These are phyloP conservation scores for Novymonas esmeraldas DNA, from an alignment of 208 protist species.

Conservation along the genomic window DNA sequence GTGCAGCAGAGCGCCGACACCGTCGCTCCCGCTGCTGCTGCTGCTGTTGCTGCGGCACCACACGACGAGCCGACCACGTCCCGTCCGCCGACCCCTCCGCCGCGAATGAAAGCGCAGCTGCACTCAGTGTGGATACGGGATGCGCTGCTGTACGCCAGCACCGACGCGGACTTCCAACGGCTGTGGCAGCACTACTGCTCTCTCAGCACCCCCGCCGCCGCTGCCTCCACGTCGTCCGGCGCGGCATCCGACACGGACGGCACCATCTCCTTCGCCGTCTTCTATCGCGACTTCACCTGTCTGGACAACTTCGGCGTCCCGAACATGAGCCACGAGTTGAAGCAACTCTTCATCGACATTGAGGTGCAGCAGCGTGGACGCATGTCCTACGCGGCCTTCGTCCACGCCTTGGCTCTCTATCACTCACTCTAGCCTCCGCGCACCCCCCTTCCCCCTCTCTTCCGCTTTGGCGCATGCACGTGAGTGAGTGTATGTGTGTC, in stretches of 20 bases:
- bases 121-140: slow-evolving; percentile 34
- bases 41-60: background rate
- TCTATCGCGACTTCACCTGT: slow-evolving; percentile 56
- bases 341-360: slow-evolving; percentile 48
- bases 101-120: slow-evolving; percentile 48
- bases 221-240: background rate
- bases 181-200: slow-evolving; percentile 64
- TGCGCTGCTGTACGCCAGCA: slow-evolving; percentile 43
- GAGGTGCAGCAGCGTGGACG: slow-evolving; percentile 35
- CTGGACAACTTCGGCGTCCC: slow-evolving; percentile 71
- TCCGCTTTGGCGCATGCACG: too few relatives aligned
- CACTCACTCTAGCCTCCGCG: slow-evolving; percentile 43
- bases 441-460: background rate
- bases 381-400: slow-evolving; percentile 62
- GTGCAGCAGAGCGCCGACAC: background rate
- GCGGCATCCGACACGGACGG: background rate
- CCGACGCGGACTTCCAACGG: slow-evolving; percentile 35
- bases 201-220: slow-evolving; percentile 5
- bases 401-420: slow-evolving; percentile 45
- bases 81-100: slow-evolving; percentile 11
- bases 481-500: too few relatives aligned
- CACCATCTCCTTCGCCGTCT: slow-evolving; percentile 35
- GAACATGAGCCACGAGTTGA: slow-evolving; percentile 38
- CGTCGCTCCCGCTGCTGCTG: background rate
- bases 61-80: background rate